These are phyloP conservation scores for Ophiostoma pallidulum DNA, from an alignment of 2,329 filamentous ascomycete genomes.

Conservation along the genomic window DNA sequence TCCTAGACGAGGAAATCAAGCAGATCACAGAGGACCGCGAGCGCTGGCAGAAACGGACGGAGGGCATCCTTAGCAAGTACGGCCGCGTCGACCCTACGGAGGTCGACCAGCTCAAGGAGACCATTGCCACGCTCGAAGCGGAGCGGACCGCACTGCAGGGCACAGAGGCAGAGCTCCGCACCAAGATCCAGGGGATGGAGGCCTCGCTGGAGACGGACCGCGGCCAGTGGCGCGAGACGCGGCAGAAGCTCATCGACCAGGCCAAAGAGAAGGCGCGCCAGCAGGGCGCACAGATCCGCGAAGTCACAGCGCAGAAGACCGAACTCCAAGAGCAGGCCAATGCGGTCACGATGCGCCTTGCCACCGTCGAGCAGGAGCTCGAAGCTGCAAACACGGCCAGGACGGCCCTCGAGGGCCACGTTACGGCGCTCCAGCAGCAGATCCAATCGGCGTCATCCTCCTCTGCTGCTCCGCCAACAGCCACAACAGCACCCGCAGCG, in stretches of 20 bases:
- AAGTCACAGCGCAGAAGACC: conserved; percentile 45
- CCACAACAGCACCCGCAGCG: conserved; percentile 7
- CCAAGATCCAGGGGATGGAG: conserved; percentile 44
- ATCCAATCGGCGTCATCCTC: background rate
- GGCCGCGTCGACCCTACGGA: conserved; percentile 91
- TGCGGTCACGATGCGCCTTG: conserved; percentile 31
- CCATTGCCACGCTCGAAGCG: conserved; percentile 54
- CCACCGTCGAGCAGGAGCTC: conserved; percentile 41
- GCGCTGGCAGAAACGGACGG: conserved; percentile 89
- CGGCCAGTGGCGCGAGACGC: conserved; percentile 41
- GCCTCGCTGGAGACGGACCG: conserved; percentile 45
- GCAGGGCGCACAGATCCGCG: conserved; percentile 42
- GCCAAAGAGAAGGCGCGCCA: conserved; percentile 51
- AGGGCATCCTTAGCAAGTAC: conserved; percentile 93
- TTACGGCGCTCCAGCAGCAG: conserved; percentile 22
- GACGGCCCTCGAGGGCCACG: conserved; percentile 17
- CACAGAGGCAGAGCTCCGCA: conserved; percentile 41
- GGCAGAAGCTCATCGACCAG: conserved; percentile 49
- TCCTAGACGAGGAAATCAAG: conserved; percentile 79
- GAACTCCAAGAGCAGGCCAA: conserved; percentile 42
- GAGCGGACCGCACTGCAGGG: conserved; percentile 52
- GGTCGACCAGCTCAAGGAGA: conserved; percentile 78
- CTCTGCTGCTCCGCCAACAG: background rate
- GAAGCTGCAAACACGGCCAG: conserved; percentile 35
- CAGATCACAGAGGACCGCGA: conserved; percentile 86